Base-by-base conservation (phyloP, 352 stramenopile genomes). In the Globisporangium ultimum region DNA sequence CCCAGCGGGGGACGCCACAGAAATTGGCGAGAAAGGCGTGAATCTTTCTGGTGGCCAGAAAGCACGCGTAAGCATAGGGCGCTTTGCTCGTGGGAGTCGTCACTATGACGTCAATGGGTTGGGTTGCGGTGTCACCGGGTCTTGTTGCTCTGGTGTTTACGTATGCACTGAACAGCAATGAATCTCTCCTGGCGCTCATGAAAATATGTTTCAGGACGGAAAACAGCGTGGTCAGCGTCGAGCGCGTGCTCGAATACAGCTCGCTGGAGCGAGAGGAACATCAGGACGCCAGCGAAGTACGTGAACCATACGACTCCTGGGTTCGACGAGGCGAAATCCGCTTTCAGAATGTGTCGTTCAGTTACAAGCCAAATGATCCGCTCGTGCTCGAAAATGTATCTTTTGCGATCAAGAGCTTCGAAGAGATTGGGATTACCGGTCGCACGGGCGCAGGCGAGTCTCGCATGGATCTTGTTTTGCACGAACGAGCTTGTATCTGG, bases 11-110 rank as follows among this genome's bases (percentile, higher is more conserved):
- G 94, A 99, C 58, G 43, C 61, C 53, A 98, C 93, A 3, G n/a
- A n/a, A n/a, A n/a, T n/a, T n/a, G n/a, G n/a, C n/a, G n/a, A n/a
- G n/a, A n/a, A n/a, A n/a, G n/a, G 96, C 7, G 83, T 98, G 21
- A 99, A 96, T 56, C 63, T 99, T 12, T 96, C 72, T 0, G 95
- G 96, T 14, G 95, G 95, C 13, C 95, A 98, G 69, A 97, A 98
- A 66, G 79, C 78, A 9, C 68, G 81, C n/a, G 71, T 95, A 4
- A 71, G 67, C 21, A 54, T 95, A 8, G 85, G 83, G 45, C 77
- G 85, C 11, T 22, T 82, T 73, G 5, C 58, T 78, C 20, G 38
- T 71, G 10, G 55, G 54, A 15, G 48, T 42, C n/a, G 36, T 68
- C 2, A 58, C 54, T 10, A 32, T 94, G 17, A 57, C 61, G 24